These are phyloP conservation scores for Royoungia palumana DNA, from an alignment of 768 basidiomycete species.

Conservation along the genomic window DNA sequence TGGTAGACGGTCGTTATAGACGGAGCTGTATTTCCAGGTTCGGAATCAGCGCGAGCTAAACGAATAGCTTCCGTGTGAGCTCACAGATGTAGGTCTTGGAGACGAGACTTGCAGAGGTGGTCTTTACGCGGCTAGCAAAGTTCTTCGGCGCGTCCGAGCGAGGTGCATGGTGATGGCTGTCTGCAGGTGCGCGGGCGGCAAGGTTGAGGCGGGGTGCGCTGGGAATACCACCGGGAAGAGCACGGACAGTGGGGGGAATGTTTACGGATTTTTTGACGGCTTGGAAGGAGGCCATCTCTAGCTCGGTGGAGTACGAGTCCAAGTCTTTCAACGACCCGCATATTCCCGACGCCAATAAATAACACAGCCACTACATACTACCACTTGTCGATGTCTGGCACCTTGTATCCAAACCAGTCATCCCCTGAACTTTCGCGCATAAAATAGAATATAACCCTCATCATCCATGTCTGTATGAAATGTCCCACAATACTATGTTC, in stretches of 20 bases:
- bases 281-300: constrained; percentile 61
- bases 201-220: constrained; percentile 72
- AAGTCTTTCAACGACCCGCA: constrained; percentile 14
- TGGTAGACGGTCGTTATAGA: constrained; percentile 53
- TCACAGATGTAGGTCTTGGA: constrained; percentile 65
- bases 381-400: constrained; percentile 28
- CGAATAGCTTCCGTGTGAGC: constrained; percentile 23
- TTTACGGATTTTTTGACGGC: constrained; percentile 80
- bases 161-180: constrained; percentile 53
- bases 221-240: constrained; percentile 79
- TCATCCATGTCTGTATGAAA: constrained; percentile 25
- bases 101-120: constrained; percentile 51
- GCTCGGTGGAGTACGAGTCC: not conserved
- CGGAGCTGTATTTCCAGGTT: constrained; percentile 36
- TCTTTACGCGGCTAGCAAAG: constrained; percentile 57
- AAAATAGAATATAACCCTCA: constrained; percentile 21
- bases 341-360: constrained; percentile 42
- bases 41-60: constrained; percentile 15
- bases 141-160: constrained; percentile 61
- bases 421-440: constrained; percentile 28
- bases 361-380: constrained; percentile 28
- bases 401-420: constrained; percentile 29
- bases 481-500: constrained; percentile 16
- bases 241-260: constrained; percentile 76
- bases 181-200: constrained; percentile 57